Percentiles rank a stretch among this genome's conserved stretches.
Conservation (phyloP, 2,329 filamentous ascomycete genomes). For the Salinomyces thailandicus region DNA sequence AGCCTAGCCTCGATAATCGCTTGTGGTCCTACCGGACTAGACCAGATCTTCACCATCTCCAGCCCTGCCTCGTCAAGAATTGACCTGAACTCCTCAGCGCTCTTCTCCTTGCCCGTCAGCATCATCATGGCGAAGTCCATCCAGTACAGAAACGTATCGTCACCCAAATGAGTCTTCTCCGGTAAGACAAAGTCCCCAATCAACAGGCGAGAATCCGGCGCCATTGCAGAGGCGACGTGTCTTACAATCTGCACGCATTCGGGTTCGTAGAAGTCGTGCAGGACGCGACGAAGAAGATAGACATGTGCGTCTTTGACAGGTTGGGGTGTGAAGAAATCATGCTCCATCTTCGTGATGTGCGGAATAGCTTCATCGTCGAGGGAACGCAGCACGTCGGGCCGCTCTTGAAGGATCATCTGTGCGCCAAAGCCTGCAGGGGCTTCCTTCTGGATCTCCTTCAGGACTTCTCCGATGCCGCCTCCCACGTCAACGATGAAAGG, state of each 20-base stretch:
- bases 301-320: slow-evolving; percentile 13
- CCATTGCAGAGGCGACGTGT: slow-evolving; percentile 8
- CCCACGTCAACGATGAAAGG: slow-evolving; percentile 7
- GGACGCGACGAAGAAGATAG: slow-evolving; percentile 9
- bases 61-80: slow-evolving; percentile 5
- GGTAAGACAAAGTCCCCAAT: slow-evolving; percentile 10
- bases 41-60: slow-evolving; percentile 11
- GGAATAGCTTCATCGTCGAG: slow-evolving; percentile 4
- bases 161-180: slow-evolving; percentile 3
- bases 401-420: slow-evolving; percentile 14
- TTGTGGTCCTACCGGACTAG: slow-evolving; percentile 2
- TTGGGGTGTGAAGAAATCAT: slow-evolving; percentile 10
- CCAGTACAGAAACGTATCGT: slow-evolving; percentile 2
- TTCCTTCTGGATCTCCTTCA: slow-evolving; percentile 7
- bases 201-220: slow-evolving; percentile 6
- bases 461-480: slow-evolving; percentile 3
- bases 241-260: slow-evolving; percentile 7
- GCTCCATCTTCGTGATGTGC: slow-evolving; percentile 3
- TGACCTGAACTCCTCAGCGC: slow-evolving; percentile 4
- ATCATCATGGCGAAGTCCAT: slow-evolving; percentile 8
- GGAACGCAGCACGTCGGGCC: slow-evolving; percentile 15
- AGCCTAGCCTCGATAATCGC: slow-evolving; percentile 14
- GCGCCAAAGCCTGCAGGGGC: slow-evolving; percentile 6
- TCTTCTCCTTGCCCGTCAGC: slow-evolving; percentile 4
- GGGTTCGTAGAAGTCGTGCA: slow-evolving; percentile 11